Percentiles rank a stretch among this genome's conserved stretches.
phyloP scores from a whole-genome alignment of 2,329 filamentous ascomycete genomes.

The Hymenoscyphus occultus region DNA sequence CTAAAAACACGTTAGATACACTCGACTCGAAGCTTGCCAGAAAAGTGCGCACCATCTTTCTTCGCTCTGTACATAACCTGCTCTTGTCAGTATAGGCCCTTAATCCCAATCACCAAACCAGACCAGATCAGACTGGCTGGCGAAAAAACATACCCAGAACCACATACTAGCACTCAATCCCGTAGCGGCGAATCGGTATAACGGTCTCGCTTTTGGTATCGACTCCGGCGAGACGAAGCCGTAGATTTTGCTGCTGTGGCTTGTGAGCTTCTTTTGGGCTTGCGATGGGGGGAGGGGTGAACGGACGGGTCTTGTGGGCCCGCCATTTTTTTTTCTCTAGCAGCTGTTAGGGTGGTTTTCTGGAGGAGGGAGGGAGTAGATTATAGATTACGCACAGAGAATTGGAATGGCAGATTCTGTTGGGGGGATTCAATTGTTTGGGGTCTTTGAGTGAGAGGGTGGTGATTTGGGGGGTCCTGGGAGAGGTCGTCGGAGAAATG shows the following conservation, averaged over 20 bases:
- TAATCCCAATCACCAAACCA: too few species aligned
- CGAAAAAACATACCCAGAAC: constrained; percentile 77
- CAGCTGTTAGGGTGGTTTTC: too few species aligned
- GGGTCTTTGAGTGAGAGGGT: too few species aligned
- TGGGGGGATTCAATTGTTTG: too few species aligned
- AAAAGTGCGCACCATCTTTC: constrained; percentile 70
- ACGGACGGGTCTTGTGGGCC: too few species aligned
- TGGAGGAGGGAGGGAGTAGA: too few species aligned
- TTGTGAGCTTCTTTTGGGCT: constrained; percentile 13
- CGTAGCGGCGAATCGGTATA: constrained; percentile 85
- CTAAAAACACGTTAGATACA: constrained; percentile 38
- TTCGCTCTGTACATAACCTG: constrained; percentile 95
- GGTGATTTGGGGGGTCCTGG: too few species aligned
- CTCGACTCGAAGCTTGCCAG: neutral
- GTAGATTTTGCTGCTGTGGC: constrained; percentile 26
- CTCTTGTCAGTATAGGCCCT: constrained; percentile 16
- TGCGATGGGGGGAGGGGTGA: neutral
- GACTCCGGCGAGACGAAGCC: constrained; percentile 49
- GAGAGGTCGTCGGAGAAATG: too few species aligned
- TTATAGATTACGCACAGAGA: too few species aligned
- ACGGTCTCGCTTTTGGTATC: constrained; percentile 58
- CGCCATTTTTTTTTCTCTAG: too few species aligned
- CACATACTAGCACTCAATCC: constrained; percentile 95
- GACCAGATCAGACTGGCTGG: neutral
- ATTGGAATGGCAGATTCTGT: too few species aligned